Conservation (phyloP, 495 filamentous ascomycete genomes). For the Mytilinidion resinicola region DNA sequence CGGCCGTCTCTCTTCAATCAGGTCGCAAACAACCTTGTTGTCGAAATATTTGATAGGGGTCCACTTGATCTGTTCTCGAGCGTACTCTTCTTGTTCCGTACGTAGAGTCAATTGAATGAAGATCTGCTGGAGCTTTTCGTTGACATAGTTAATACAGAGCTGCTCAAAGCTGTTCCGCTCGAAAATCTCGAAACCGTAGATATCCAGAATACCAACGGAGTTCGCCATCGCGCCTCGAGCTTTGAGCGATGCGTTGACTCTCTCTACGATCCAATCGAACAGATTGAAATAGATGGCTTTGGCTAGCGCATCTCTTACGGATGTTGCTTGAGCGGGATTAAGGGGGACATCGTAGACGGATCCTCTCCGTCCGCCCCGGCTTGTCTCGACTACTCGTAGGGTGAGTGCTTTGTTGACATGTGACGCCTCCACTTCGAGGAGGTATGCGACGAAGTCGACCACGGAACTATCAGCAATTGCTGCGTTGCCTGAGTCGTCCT, state of each 20-base stretch:
- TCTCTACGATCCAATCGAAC: constrained; percentile 96
- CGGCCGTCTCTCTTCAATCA: constrained; percentile 89
- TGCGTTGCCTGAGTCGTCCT: constrained; percentile 86
- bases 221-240: constrained; percentile 69
- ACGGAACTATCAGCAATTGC: constrained; percentile 78
- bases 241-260: constrained; percentile 83
- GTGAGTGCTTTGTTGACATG: constrained; percentile 86
- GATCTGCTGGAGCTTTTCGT: constrained; percentile 99
- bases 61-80: constrained; percentile 94
- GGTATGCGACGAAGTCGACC: constrained; percentile 87
- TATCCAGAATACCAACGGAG: constrained; percentile 96
- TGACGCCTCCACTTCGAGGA: constrained; percentile 78
- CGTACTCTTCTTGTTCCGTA: constrained; percentile 97
- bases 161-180: constrained; percentile 99
- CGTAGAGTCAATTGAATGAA: constrained; percentile 98
- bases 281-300: constrained; percentile 97
- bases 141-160: constrained; percentile 99
- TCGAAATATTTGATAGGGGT: constrained; percentile 99
- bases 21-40: constrained; percentile 96
- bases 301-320: constrained; percentile 87
- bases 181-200: constrained; percentile 99
- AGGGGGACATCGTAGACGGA: constrained; percentile 87
- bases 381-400: constrained; percentile 81
- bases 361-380: constrained; percentile 70
- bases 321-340: constrained; percentile 81